A percentile compares a stretch with the other conserved stretches of the same genome.
phyloP scores from a whole-genome alignment of 2,329 filamentous ascomycete genomes.

The Fulvia fulva region DNA sequence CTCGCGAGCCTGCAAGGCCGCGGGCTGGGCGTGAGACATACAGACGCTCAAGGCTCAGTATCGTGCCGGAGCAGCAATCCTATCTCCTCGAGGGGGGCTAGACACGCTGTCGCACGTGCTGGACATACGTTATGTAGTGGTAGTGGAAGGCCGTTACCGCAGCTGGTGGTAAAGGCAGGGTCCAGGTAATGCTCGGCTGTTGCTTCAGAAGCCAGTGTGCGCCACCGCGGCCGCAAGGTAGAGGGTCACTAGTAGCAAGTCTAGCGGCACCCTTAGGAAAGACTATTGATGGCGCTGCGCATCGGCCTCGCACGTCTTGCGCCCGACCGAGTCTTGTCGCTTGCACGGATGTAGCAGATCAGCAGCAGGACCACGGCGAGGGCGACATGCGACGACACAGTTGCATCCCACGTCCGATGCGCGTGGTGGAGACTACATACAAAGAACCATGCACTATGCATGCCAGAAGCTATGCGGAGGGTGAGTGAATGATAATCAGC shows the following conservation, averaged over 20 bases:
- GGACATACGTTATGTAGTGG: not conserved
- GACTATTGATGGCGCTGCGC: slow-evolving; percentile 1
- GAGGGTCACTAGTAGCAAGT: not conserved
- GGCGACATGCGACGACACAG: not conserved
- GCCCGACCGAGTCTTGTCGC: not conserved
- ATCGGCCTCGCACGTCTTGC: not conserved
- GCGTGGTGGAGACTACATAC: not conserved
- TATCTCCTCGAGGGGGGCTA: not conserved
- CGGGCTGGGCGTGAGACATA: slow-evolving; percentile 21
- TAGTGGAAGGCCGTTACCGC: not conserved
- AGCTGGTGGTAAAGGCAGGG: not conserved
- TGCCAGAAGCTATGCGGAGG: not conserved
- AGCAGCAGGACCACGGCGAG: not conserved
- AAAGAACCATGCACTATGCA: not conserved
- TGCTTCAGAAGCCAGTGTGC: not conserved
- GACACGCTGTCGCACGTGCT: slow-evolving; percentile 11
- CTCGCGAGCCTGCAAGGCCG: slow-evolving; percentile 19
- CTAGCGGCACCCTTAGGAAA: not conserved
- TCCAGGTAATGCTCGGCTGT: slow-evolving; percentile 1
- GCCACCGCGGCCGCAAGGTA: not conserved
- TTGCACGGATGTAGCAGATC: not conserved
- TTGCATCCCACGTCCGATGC: not conserved
- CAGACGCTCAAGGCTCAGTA: slow-evolving; percentile 10
- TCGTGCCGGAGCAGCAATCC: not conserved
- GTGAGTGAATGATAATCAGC: not conserved